Conservation (phyloP, 345 rosid species). For the Moricandia arvensis region DNA sequence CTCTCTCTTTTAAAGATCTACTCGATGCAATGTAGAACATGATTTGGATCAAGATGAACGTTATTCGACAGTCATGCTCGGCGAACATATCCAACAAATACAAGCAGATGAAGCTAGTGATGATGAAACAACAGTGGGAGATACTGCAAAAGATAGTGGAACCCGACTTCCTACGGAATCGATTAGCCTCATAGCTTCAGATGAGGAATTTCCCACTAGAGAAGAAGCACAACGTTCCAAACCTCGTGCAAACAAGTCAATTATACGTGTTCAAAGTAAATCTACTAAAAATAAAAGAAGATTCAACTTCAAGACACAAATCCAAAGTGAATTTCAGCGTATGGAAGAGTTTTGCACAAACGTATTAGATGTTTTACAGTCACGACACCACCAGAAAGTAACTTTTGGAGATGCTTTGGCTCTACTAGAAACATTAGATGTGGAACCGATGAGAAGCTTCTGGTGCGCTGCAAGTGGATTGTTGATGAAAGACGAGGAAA, state of each 20-base stretch:
- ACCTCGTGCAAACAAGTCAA: background rate
- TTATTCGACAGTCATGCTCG: no score
- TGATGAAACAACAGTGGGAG: background rate
- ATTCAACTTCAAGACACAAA: background rate
- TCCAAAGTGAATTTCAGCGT: background rate
- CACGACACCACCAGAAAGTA: background rate
- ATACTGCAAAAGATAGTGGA: background rate
- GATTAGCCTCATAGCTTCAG: background rate
- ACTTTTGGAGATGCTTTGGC: background rate
- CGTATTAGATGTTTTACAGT: background rate
- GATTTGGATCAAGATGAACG: no score
- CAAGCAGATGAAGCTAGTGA: background rate
- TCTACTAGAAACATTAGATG: background rate
- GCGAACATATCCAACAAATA: no score
- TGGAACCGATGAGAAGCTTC: background rate
- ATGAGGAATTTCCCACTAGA: background rate
- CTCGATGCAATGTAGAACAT: no score
- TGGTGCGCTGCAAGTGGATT: constrained; percentile 2
- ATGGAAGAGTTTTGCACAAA: background rate
- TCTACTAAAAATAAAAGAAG: background rate
- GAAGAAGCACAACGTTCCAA: background rate
- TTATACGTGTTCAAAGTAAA: background rate
- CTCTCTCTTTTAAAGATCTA: no score
- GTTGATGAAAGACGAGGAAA: background rate
- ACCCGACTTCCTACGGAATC: background rate